Evolutionary conservation across 768 basidiomycete species (phyloP).

Genomic region (Hericium coralloides): DNA sequence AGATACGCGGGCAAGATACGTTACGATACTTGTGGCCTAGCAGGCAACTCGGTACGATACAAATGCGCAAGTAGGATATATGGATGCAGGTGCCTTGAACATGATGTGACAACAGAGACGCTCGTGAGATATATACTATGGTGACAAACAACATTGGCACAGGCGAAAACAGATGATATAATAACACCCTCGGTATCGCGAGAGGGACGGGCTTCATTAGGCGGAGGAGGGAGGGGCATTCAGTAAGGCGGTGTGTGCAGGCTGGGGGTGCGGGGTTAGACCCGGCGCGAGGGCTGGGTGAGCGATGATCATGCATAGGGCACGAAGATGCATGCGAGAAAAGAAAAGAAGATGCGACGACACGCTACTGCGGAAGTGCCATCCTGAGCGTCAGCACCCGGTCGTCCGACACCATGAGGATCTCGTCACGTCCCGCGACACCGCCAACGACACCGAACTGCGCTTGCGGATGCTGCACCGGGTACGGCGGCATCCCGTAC

Average conservation of each 20-base stretch:
- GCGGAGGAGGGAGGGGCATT: background rate
- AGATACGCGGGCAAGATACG: no score
- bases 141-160: no score
- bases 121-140: no score
- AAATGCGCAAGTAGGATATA: no score
- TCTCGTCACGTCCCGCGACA: slow-evolving; percentile 65
- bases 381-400: slow-evolving; percentile 53
- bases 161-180: background rate
- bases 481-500: slow-evolving; percentile 30
- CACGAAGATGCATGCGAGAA: background rate
- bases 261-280: background rate
- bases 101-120: no score
- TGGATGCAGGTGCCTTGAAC: no score
- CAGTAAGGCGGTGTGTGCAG: background rate
- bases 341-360: background rate
- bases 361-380: background rate
- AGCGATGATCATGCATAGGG: background rate
- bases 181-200: background rate
- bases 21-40: no score
- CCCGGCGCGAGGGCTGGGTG: background rate
- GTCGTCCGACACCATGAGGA: slow-evolving; percentile 87
- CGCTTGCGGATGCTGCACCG: slow-evolving; percentile 16
- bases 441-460: slow-evolving; percentile 32
- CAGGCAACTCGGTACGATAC: no score
- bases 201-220: background rate